Base-by-base conservation (phyloP, 2,329 filamentous ascomycete species). In the Ascocoryne sarcoides region DNA sequence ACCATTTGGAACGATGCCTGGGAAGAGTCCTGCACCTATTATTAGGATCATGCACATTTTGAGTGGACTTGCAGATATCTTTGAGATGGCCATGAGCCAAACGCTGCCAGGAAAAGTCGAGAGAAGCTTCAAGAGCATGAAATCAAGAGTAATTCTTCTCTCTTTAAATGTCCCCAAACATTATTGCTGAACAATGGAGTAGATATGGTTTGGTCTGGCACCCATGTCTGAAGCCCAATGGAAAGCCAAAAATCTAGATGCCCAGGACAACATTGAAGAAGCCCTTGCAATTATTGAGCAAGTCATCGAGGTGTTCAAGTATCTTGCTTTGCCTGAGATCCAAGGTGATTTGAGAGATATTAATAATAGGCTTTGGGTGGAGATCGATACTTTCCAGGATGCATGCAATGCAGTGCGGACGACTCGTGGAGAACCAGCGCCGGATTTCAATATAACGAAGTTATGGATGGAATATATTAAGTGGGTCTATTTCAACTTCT, bases 321-420 rank as follows among this genome's bases (percentile, higher is more conserved):
- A 51, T 34, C 36, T 45, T 1, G 39, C 36, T 9, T 39, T 39
- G 20, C 48, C 52, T 1, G 36, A 46, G 20, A 38, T 53, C 4
- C 48, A 53, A 34, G 51, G 51, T 19, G 19, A 45, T 26, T 33
- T 52, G 3, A 38, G 51, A 5, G 23, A 43, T 10, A 40, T 40
- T 7, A 36, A 47, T 31, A 54, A 52, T 39, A 47, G 43, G n/a
- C 32, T 53, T 10, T 49, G 40, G 38, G 35, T 39, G 4, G 51
- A 52, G 30, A 42, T 50, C 7, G 49, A 53, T 32, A 16, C 46
- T 4, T 53, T 52, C n/a, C 45, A 51, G 36, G 51, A 53, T 32
- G 51, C 51, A 2, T 31, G 31, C 9, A 39, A 45, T 37, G 51
- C 45, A 10, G 31, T 46, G 4, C 16, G 23, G 4, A 23, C 40